These are phyloP conservation scores for Beauveria caledonica DNA, from an alignment of 2,329 filamentous ascomycete species.

Conservation along the genomic window DNA sequence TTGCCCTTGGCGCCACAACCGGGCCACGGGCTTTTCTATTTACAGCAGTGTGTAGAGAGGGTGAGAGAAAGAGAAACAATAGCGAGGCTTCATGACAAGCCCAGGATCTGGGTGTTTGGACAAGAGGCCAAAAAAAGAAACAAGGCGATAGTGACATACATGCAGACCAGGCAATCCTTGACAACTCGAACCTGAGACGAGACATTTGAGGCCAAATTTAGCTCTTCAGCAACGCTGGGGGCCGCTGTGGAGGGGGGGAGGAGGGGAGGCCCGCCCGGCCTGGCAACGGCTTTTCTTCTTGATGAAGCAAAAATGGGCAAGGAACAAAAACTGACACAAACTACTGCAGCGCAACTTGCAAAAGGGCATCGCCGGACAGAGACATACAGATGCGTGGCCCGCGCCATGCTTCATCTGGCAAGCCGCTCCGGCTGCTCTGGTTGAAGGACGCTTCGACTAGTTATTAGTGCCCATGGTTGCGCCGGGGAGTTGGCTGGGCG, in stretches of 20 bases:
- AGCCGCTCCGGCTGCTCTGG: conserved; percentile 1
- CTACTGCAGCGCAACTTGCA: not conserved
- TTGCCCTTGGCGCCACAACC: too few species aligned
- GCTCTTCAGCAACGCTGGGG: not conserved
- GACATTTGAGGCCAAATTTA: not conserved
- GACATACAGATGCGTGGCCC: not conserved
- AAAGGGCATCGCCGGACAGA: not conserved
- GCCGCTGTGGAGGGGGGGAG: too few species aligned
- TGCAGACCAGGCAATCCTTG: not conserved
- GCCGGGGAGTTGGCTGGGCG: not conserved
- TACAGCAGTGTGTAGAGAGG: too few species aligned
- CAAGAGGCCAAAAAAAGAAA: too few species aligned
- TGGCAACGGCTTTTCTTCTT: not conserved
- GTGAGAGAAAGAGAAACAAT: too few species aligned
- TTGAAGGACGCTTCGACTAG: not conserved
- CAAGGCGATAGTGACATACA: not conserved
- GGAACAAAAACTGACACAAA: not conserved
- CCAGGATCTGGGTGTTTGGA: too few species aligned
- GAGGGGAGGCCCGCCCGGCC: too few species aligned
- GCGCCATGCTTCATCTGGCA: conserved; percentile 4
- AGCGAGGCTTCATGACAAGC: too few species aligned
- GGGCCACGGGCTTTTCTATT: too few species aligned
- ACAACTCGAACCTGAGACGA: conserved; percentile 6
- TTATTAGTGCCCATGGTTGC: not conserved
- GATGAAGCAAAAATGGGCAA: not conserved